Conservation (phyloP, 805 yeast genomes). For the Candida mattraensis region DNA sequence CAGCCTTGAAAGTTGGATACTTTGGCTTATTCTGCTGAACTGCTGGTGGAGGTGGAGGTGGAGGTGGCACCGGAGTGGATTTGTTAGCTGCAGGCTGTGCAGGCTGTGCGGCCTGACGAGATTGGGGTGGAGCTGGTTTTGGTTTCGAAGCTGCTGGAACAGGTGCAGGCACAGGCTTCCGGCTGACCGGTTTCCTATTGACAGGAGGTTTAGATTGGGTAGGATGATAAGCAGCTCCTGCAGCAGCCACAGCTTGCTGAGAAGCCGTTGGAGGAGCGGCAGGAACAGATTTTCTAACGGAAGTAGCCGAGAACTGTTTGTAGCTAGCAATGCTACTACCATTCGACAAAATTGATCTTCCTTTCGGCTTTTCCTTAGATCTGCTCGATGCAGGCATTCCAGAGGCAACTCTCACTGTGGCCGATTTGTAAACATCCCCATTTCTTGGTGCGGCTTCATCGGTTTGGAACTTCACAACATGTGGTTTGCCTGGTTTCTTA, state of each 20-base stretch:
- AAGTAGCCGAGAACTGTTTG: conserved; percentile 20
- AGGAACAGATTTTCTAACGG: conserved; percentile 16
- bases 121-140: conserved; percentile 26
- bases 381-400: conserved; percentile 75
- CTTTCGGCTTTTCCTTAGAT: conserved; percentile 77
- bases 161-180: conserved; percentile 24
- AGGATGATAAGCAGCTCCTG: conserved; percentile 43
- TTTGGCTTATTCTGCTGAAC: conserved; percentile 61
- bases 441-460: conserved; percentile 62
- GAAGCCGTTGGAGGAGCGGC: conserved; percentile 30
- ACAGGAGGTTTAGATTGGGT: conserved; percentile 29
- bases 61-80: conserved; percentile 24
- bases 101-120: conserved; percentile 15
- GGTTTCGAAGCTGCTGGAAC: conserved; percentile 25
- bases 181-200: conserved; percentile 30
- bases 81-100: conserved; percentile 12
- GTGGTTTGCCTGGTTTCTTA: conserved; percentile 84
- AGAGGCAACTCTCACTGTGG: conserved; percentile 74
- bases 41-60: conserved; percentile 78
- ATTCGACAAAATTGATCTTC: conserved; percentile 32
- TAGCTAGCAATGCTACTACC: conserved; percentile 29
- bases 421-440: conserved; percentile 83
- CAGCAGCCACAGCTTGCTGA: conserved; percentile 31
- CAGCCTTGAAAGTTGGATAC: conserved; percentile 78
- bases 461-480: conserved; percentile 66